Evolutionary conservation across 192 early-diverging fungal species (phyloP).

Genomic region (Entophlyctis luteolus): DNA sequence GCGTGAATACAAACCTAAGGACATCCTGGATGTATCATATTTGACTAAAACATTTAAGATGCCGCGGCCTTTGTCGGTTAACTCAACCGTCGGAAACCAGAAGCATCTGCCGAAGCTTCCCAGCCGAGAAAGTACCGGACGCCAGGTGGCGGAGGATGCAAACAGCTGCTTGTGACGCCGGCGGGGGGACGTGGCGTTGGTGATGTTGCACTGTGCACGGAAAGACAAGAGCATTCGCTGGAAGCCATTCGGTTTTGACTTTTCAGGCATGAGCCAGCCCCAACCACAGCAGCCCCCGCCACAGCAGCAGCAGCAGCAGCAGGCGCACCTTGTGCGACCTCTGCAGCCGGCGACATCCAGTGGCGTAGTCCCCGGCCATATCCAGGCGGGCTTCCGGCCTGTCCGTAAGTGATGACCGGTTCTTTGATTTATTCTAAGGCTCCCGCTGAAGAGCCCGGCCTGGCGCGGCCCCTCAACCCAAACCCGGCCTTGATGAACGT

Average conservation of each 20-base stretch:
- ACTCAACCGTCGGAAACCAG: neutral
- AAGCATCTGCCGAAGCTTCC: no score
- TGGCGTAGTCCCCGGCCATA: no score
- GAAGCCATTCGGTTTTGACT: no score
- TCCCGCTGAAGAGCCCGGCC: no score
- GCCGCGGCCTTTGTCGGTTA: neutral
- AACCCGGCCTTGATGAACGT: no score
- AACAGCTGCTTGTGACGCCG: neutral
- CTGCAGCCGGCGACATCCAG: neutral
- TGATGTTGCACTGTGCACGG: no score
- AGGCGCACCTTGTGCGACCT: neutral
- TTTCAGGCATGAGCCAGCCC: neutral
- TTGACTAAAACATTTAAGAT: neutral
- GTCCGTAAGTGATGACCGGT: no score
- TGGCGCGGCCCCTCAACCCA: no score
- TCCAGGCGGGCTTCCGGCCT: no score
- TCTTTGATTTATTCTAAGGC: neutral
- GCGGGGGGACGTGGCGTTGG: neutral
- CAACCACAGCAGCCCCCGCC: neutral
- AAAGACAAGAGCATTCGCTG: neutral
- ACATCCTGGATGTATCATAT: constrained; percentile 38
- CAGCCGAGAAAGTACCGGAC: no score
- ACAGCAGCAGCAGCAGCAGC: neutral
- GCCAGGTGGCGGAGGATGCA: no score
- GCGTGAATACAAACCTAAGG: constrained; percentile 29